Percentiles rank a stretch among this genome's conserved stretches.
Conservation (phyloP, 73 alveolate species). For the Symbiodinium natans region DNA sequence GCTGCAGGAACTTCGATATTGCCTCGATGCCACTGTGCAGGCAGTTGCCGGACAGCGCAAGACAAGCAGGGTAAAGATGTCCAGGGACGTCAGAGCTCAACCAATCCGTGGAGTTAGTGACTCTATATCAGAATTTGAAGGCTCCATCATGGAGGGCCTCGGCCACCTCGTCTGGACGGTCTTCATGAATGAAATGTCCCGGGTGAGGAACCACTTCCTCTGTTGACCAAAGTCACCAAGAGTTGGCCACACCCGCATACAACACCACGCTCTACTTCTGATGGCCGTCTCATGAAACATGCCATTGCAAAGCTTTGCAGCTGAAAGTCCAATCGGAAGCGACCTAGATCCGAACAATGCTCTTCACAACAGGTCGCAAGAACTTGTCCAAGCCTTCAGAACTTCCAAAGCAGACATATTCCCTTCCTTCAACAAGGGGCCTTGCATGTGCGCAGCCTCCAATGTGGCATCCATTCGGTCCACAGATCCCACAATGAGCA, state of each 20-base stretch:
- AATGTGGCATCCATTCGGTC: constrained; percentile 68
- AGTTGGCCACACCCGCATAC: no score
- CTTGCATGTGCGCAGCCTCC: constrained; percentile 93
- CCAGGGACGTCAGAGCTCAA: no score
- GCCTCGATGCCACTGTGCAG: constrained; percentile 6
- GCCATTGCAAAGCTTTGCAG: no score
- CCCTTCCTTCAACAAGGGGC: background rate
- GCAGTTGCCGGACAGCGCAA: no score
- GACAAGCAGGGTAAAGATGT: no score
- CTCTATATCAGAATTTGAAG: no score
- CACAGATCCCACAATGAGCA: constrained; percentile 45
- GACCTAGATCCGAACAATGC: background rate
- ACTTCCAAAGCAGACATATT: no score
- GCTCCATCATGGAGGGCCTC: background rate
- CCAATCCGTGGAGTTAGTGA: no score
- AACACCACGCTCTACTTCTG: no score
- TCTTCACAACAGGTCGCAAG: no score
- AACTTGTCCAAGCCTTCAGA: no score
- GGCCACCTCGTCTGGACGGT: constrained; percentile 68
- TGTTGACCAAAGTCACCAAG: background rate
- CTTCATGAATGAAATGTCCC: constrained; percentile 83
- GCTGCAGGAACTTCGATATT: constrained; percentile 47
- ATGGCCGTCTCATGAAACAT: no score
- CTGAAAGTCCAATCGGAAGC: constrained; percentile 52
- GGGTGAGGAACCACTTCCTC: constrained; percentile 85